Evolutionary conservation across 1,284 basidiomycete species (phyloP), one percentile per base, ranked within the genome.

Genomic region (Hypsizygus ulmarius): DNA sequence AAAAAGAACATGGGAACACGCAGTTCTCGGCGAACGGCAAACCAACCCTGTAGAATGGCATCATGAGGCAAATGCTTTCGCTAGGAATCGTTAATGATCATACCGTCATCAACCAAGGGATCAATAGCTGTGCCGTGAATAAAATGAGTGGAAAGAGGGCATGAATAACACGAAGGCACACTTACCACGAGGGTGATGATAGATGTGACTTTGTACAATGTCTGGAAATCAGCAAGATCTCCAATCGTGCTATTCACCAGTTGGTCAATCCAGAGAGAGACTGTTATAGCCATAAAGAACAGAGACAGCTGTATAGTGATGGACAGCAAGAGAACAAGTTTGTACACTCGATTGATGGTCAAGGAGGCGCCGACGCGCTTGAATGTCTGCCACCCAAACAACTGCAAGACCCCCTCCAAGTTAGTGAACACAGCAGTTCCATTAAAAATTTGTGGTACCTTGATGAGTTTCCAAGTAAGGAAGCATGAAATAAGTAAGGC

Each of bases 331-430:
- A 90, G 73, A 47, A 90, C 82, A 39, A 82, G 68, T 63, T 81
- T 85, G 71, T 90, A 90, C 49, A 86, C 64, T 36, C 82, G 77
- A 63, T 87, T 85, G 64, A 90, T 87, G 8, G 73, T 74, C 53
- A 80, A 69, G 5, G 82, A 87, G n/a, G 87, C 87, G 38, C 87
- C 87, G 45, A 90, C 81, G 50, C 87, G 82, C 64, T 90, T 89
- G 77, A 89, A 90, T 0, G 87, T 90, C 64, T 88, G 84, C 87
- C 86, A 90, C 37, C 87, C 84, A 59, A 87, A 90, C 21, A 77
- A 62, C 87, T 90, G 32, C 41, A 34, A 12, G 42, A n/a, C n/a
- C 36, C 7, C 44, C 28, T 33, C 19, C 16, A 28, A 28, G 28
- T 3, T 30, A n/a, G 1, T 16, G 30, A n/a, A 16, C 10, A 21